Percentiles rank a stretch among this genome's conserved stretches.
Conservation (phyloP, 1,139 yeast species). For the Candida sp. region DNA sequence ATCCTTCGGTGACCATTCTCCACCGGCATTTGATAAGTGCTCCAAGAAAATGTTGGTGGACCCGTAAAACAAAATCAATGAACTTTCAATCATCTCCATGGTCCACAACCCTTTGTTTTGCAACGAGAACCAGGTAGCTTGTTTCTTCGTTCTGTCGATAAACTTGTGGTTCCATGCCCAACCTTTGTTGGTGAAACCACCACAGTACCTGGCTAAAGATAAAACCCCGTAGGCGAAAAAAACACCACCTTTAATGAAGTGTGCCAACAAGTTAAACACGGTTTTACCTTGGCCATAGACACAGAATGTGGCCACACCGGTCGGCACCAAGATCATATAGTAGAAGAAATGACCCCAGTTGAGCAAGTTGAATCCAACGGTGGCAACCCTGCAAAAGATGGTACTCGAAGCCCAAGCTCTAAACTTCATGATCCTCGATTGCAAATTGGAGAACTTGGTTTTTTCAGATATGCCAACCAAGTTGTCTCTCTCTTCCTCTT, state of each 20-base stretch:
- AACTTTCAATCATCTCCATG: constrained; percentile 86
- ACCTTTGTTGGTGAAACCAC: constrained; percentile 75
- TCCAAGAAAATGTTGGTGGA: constrained; percentile 87
- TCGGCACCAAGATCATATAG: constrained; percentile 62
- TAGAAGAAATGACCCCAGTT: constrained; percentile 72
- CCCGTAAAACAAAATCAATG: constrained; percentile 85
- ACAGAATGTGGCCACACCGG: constrained; percentile 79
- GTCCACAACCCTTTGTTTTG: constrained; percentile 66
- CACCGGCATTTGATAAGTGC: constrained; percentile 76
- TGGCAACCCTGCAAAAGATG: constrained; percentile 12
- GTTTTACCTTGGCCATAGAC: constrained; percentile 66
- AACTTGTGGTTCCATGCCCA: constrained; percentile 89
- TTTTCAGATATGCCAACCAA: neutral
- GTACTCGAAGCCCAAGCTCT: constrained; percentile 13
- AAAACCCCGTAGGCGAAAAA: constrained; percentile 78
- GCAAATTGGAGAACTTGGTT: neutral
- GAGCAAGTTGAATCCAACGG: constrained; percentile 48
- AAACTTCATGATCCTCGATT: constrained; percentile 9
- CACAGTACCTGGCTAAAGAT: constrained; percentile 84
- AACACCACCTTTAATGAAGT: constrained; percentile 95
- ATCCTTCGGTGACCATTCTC: constrained; percentile 90
- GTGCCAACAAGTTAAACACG: constrained; percentile 88
- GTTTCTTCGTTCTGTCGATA: constrained; percentile 20
- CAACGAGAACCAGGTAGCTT: constrained; percentile 24
- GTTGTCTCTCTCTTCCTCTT: constrained; percentile 27